Percentiles rank a stretch among this genome's conserved stretches.
Evolutionary conservation across 768 basidiomycete genomes (phyloP).

Genomic region (Pulveroboletus sp.): DNA sequence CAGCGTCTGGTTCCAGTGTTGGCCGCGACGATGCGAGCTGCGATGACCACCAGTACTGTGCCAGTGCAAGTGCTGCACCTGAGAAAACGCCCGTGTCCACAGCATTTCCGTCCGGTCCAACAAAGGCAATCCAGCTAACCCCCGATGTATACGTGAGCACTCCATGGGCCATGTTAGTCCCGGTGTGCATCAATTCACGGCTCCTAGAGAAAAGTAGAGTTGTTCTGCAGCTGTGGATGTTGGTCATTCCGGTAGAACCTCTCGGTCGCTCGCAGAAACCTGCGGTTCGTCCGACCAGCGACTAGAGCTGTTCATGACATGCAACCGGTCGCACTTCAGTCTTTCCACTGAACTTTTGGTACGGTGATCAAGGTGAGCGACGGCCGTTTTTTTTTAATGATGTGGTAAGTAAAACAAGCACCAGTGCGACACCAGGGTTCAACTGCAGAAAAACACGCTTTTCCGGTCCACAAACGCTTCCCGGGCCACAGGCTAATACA

Average conservation of each 20-base stretch:
- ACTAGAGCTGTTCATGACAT: background rate
- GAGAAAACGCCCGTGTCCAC: background rate
- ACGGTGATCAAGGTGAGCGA: background rate
- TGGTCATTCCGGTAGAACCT: too few species aligned
- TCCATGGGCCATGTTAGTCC: too few species aligned
- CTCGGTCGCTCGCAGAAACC: too few species aligned
- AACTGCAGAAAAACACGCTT: background rate
- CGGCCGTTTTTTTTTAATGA: background rate
- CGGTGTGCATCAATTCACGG: background rate
- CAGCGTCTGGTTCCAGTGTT: background rate
- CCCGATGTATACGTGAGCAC: background rate
- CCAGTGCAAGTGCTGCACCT: background rate
- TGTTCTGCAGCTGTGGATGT: background rate
- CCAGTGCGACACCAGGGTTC: background rate
- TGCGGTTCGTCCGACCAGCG: too few species aligned
- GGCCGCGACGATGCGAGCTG: background rate
- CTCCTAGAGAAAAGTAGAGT: too few species aligned
- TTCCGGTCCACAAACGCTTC: background rate
- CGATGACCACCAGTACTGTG: background rate
- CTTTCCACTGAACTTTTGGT: background rate
- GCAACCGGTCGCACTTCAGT: background rate
- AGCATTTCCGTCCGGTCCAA: constrained; percentile 5
- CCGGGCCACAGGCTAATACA: background rate
- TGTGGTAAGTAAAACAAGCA: background rate
- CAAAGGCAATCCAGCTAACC: constrained; percentile 5